Evolutionary conservation across 1,139 yeast genomes (phyloP).

Genomic region (Taphrina deformans): DNA sequence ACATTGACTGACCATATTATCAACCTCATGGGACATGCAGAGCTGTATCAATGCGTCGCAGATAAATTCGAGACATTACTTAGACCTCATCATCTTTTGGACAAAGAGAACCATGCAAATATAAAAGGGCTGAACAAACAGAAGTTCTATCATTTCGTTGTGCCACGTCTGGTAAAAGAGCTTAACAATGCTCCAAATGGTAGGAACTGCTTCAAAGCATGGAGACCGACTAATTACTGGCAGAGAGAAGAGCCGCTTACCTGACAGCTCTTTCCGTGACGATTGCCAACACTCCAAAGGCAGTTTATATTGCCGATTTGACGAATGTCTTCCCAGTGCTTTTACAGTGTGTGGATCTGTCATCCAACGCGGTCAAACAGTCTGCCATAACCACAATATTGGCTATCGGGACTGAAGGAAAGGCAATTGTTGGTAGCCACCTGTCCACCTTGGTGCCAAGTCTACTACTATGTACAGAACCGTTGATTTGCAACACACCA

Average conservation of each 20-base stretch:
- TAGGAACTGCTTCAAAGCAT: not conserved
- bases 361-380: slow-evolving; percentile 53
- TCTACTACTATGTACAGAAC: slow-evolving; percentile 47
- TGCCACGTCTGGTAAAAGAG: slow-evolving; percentile 44
- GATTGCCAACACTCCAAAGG: slow-evolving; percentile 63
- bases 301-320: slow-evolving; percentile 63
- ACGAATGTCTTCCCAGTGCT: slow-evolving; percentile 66
- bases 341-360: slow-evolving; percentile 61
- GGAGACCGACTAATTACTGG: not conserved
- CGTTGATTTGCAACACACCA: not conserved
- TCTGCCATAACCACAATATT: slow-evolving; percentile 56
- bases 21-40: slow-evolving; percentile 45
- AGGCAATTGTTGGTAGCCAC: slow-evolving; percentile 55
- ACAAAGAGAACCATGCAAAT: slow-evolving; percentile 59
- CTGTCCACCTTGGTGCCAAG: slow-evolving; percentile 59
- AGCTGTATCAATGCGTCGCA: slow-evolving; percentile 49
- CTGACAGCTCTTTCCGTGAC: slow-evolving; percentile 67
- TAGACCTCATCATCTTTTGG: slow-evolving; percentile 62
- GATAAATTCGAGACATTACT: slow-evolving; percentile 64
- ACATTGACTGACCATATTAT: slow-evolving; percentile 48
- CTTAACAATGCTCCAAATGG: slow-evolving; percentile 38
- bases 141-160: slow-evolving; percentile 58
- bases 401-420: slow-evolving; percentile 57
- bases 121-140: slow-evolving; percentile 75
- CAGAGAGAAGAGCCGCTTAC: slow-evolving; percentile 48